Evolutionary conservation across 805 yeast species (phyloP).

Genomic region (Yarrowia osloensis): DNA sequence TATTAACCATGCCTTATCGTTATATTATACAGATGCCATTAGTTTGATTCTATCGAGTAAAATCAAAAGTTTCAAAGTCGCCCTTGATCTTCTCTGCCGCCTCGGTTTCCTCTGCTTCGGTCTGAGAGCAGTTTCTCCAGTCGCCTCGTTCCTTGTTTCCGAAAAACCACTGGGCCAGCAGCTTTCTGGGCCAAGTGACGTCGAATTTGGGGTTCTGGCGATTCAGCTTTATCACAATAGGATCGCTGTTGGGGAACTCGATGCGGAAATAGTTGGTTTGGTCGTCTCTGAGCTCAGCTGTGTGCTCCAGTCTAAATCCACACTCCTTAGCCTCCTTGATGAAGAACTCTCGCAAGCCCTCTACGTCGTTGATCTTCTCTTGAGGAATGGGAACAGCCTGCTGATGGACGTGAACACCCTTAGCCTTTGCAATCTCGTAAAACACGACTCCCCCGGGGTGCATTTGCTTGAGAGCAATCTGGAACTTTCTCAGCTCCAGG

Average conservation of each 20-base stretch:
- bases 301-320: conserved; percentile 19
- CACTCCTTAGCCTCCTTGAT: conserved; percentile 27
- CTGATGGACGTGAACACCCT: conserved; percentile 72
- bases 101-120: conserved; percentile 57
- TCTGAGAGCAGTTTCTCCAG: conserved; percentile 79
- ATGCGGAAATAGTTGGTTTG: conserved; percentile 36
- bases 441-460: conserved; percentile 53
- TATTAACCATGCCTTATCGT: background rate
- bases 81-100: conserved; percentile 67
- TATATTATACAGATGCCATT: background rate
- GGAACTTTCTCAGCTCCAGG: conserved; percentile 52
- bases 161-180: conserved; percentile 59
- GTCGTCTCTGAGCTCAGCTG: conserved; percentile 40
- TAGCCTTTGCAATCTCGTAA: conserved; percentile 66
- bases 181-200: conserved; percentile 81
- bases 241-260: conserved; percentile 32
- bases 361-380: conserved; percentile 40
- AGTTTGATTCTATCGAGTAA: conserved; percentile 39
- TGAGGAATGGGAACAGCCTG: conserved; percentile 74
- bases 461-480: conserved; percentile 53
- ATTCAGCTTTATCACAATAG: conserved; percentile 32
- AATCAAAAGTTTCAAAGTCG: conserved; percentile 56
- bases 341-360: conserved; percentile 9
- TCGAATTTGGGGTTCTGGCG: conserved; percentile 50
- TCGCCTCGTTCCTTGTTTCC: conserved; percentile 60